Evolutionary conservation across 2,329 filamentous ascomycete genomes (phyloP), one percentile per base, ranked within the genome.

Genomic region (Trichoderma simmonsii): DNA sequence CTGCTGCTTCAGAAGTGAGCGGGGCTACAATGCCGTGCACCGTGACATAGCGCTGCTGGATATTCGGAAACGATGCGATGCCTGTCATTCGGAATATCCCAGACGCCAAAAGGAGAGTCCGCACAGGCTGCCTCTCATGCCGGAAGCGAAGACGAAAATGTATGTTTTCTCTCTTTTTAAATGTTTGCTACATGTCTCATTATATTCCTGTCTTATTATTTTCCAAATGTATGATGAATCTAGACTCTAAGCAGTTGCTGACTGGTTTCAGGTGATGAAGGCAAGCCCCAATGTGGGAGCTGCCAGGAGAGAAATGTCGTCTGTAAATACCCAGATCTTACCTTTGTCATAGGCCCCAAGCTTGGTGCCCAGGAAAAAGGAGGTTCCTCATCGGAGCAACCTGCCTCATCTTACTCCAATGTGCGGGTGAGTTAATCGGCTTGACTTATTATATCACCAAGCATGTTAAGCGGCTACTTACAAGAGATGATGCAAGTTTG

Each of bases 101-200:
- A 18, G 72, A 74, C 34, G 65, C 73, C 43, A 75, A 75, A 57
- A 72, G 74, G 54, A 73, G 75, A 30, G 75, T 76, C 21, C 73
- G 72, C n/a, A 76, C 75, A 26, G 75, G 74, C 8, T 76, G 75
- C 32, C 34, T 75, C 30, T 70, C 72, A 12, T 76, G 75, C 60
- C 72, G 75, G 39, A 73, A 72, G 62, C 61, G 75, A 48, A 71
- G 75, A 39, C 69, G 75, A 36, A 76, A 76, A 67, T 76, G 75
- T 74, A 74, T 34, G 39, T 24, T 18, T 21, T 6, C 62, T 21
- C 8, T 14, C 11, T n/a, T 21, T 21, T 39, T 54, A 4, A 12
- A 34, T 24, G 6, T 21, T 32, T 28, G 18, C 3, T 28, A 15
- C 30, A 3, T 54, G 14, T 28, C 24, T 24, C 12, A 6, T 36